A percentile compares a stretch with the other conserved stretches of the same genome.
These are phyloP conservation scores for Stylonectria norvegica DNA, from an alignment of 2,329 filamentous ascomycete species.

Conservation along the genomic window DNA sequence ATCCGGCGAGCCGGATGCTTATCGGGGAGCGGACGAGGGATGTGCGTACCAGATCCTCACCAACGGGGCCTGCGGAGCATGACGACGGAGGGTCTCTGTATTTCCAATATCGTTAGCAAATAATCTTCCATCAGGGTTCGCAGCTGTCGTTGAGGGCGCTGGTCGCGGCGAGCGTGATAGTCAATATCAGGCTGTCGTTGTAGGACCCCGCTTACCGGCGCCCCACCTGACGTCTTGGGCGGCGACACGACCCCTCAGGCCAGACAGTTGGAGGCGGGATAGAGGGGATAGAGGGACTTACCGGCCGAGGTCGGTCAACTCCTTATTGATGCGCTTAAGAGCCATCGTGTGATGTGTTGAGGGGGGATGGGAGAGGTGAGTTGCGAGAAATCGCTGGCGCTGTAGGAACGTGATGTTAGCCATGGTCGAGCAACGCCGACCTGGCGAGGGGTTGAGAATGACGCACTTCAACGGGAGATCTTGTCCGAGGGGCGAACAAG, in stretches of 20 bases:
- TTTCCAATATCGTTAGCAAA: conserved; percentile 18
- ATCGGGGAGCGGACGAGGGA: conserved; percentile 25
- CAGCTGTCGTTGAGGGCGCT: no score
- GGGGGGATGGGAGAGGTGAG: conserved; percentile 23
- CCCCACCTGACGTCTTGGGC: conserved; percentile 38
- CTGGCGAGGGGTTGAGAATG: conserved; percentile 15
- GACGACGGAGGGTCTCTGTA: conserved; percentile 93
- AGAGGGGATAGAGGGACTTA: conserved; percentile 45
- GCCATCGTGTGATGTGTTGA: conserved; percentile 59
- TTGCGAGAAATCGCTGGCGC: conserved; percentile 27
- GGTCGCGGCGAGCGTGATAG: conserved; percentile 10
- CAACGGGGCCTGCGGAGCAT: conserved; percentile 94
- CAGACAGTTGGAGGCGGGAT: conserved; percentile 10
- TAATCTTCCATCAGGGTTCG: neutral
- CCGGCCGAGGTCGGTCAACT: conserved; percentile 86
- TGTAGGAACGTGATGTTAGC: conserved; percentile 25
- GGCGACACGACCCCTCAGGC: conserved; percentile 25
- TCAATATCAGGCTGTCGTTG: conserved; percentile 13
- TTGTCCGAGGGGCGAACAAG: conserved; percentile 19
- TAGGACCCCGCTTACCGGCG: conserved; percentile 36
- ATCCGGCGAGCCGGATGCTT: conserved; percentile 17
- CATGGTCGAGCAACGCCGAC: conserved; percentile 13
- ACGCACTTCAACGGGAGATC: conserved; percentile 28
- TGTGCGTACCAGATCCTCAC: conserved; percentile 89
- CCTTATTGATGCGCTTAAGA: conserved; percentile 93